Evolutionary conservation across 352 stramenopile genomes (phyloP).

Genomic region (Chrysophaeum taylorii): DNA sequence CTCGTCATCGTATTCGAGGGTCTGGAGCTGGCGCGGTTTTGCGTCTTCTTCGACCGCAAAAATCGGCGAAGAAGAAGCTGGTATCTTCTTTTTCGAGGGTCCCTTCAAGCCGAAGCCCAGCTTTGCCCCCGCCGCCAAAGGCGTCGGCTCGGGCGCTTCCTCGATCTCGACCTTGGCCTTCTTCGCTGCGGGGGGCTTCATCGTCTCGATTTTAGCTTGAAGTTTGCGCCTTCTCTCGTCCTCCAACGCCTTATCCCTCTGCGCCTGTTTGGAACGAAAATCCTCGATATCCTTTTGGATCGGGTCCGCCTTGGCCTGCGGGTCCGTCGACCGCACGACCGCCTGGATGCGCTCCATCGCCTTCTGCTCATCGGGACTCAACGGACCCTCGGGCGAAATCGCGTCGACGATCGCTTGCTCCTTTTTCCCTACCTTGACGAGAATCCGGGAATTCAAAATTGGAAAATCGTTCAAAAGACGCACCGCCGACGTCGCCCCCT

Average conservation of each 20-base stretch:
- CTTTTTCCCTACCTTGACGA: constrained; percentile 17
- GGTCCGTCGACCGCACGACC: not conserved
- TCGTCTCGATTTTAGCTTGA: constrained; percentile 5
- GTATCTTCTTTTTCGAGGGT: too few relatives aligned
- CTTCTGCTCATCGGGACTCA: not conserved
- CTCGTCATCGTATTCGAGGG: not conserved
- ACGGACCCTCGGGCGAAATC: too few relatives aligned
- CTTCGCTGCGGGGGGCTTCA: not conserved
- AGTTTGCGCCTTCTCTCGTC: constrained; percentile 6
- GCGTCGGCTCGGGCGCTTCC: not conserved
- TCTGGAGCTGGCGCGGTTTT: not conserved
- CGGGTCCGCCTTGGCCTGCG: not conserved
- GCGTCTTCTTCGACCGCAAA: not conserved
- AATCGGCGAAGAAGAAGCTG: too few relatives aligned
- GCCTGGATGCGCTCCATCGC: not conserved
- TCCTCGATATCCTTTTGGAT: constrained; percentile 8
- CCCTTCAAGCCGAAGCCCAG: constrained; percentile 4
- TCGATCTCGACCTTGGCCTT: not conserved
- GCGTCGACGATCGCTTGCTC: constrained; percentile 13
- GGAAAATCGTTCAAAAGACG: constrained; percentile 17
- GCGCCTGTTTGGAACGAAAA: not conserved
- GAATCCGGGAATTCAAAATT: not conserved
- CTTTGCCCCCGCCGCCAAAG: not conserved
- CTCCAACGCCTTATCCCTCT: constrained; percentile 2
- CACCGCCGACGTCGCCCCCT: not conserved